Conservation (phyloP, 345 rosid genomes). For the Corymbia maculata region DNA sequence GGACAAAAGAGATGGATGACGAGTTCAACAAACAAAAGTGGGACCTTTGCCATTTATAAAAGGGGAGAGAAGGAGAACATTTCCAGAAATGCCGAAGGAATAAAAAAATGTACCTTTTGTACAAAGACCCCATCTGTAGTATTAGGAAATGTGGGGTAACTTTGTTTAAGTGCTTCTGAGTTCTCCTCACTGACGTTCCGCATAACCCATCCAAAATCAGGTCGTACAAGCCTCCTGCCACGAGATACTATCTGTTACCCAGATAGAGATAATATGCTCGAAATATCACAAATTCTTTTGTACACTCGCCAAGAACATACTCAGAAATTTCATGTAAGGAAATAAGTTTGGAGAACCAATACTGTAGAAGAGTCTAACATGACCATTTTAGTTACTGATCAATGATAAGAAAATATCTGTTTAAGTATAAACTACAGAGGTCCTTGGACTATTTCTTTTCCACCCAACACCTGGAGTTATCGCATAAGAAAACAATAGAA, state of each 20-base stretch:
- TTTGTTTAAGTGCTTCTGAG: background rate
- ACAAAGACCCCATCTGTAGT: background rate
- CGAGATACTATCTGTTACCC: background rate
- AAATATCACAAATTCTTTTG: background rate
- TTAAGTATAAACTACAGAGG: background rate
- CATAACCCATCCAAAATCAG: background rate
- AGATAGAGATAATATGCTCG: background rate
- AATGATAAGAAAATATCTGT: background rate
- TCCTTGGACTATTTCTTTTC: background rate
- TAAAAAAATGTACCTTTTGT: background rate
- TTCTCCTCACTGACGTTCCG: background rate
- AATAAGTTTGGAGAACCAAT: background rate
- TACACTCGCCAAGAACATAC: background rate
- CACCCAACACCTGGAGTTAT: background rate
- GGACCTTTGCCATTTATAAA: background rate
- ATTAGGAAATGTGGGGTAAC: background rate
- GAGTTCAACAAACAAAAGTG: background rate
- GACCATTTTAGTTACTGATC: background rate
- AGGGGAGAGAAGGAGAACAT: background rate
- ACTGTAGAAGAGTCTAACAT: background rate
- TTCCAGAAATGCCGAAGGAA: background rate
- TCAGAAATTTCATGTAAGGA: background rate
- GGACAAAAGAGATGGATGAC: background rate
- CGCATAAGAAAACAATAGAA: background rate
- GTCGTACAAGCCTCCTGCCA: background rate